phyloP scores from a whole-genome alignment of 2,329 filamentous ascomycete species.

The Diaporthe vaccinii region DNA sequence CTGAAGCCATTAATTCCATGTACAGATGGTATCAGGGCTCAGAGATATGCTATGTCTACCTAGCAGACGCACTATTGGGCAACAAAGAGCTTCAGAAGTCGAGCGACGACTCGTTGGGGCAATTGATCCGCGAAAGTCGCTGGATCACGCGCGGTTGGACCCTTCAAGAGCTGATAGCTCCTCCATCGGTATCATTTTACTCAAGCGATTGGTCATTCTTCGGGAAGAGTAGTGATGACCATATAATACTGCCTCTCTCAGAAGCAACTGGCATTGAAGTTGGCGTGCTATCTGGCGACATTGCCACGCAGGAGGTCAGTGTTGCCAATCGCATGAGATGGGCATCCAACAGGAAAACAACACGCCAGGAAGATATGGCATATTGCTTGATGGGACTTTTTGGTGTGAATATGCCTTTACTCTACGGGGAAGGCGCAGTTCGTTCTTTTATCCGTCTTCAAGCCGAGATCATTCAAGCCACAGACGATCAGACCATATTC shows the following conservation, averaged over 20 bases:
- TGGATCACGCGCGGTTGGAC: slow-evolving; percentile 38
- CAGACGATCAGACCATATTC: slow-evolving; percentile 6
- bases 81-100: too few relatives aligned
- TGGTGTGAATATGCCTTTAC: slow-evolving; percentile 47
- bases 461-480: neutral
- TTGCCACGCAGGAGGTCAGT: neutral
- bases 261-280: neutral
- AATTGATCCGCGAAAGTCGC: neutral
- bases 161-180: slow-evolving; percentile 43
- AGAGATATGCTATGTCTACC: slow-evolving; percentile 5
- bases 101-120: neutral
- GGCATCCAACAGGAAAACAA: slow-evolving; percentile 45
- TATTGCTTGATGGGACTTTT: slow-evolving; percentile 50
- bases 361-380: slow-evolving; percentile 46
- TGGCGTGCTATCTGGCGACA: neutral
- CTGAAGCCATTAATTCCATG: slow-evolving; percentile 6
- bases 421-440: slow-evolving; percentile 47
- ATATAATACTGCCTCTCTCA: neutral
- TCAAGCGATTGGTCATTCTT: slow-evolving; percentile 42
- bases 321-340: slow-evolving; percentile 48
- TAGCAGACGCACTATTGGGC: neutral
- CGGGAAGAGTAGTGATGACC: slow-evolving; percentile 41
- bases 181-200: slow-evolving; percentile 44
- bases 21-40: slow-evolving; percentile 9
- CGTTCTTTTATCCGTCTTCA: slow-evolving; percentile 10